Conservation (phyloP, 495 filamentous ascomycete genomes). For the Hyphodiscus hymeniophilus region DNA sequence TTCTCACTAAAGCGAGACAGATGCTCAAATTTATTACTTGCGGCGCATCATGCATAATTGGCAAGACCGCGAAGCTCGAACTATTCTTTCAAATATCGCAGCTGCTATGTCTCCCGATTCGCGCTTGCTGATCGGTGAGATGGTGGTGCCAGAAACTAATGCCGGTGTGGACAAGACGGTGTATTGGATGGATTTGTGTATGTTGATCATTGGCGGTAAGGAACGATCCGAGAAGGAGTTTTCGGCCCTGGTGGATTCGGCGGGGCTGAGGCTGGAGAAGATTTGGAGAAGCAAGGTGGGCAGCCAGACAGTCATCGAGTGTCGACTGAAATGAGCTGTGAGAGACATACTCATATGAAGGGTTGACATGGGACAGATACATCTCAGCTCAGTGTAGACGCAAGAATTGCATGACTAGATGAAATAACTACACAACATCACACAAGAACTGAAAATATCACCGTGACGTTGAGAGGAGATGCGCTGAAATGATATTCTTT, state of each 20-base stretch:
- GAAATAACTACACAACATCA: too few relatives aligned
- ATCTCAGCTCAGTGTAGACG: too few relatives aligned
- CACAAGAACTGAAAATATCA: too few relatives aligned
- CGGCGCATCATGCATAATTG: constrained; percentile 23
- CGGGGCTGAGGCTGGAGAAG: constrained; percentile 26
- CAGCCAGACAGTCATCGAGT: constrained; percentile 9
- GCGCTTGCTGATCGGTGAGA: constrained; percentile 25
- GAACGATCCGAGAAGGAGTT: constrained; percentile 30
- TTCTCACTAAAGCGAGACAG: constrained; percentile 2
- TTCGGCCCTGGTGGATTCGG: constrained; percentile 18
- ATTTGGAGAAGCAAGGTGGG: constrained; percentile 21
- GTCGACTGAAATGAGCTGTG: constrained; percentile 4
- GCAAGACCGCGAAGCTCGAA: constrained; percentile 13
- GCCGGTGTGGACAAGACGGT: constrained; percentile 21
- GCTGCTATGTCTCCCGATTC: constrained; percentile 21
- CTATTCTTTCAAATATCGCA: constrained; percentile 16
- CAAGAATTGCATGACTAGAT: too few relatives aligned
- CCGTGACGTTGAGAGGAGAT: too few relatives aligned
- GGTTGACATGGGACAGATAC: too few relatives aligned
- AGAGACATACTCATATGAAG: too few relatives aligned
- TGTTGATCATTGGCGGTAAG: constrained; percentile 32
- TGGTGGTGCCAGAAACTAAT: constrained; percentile 22
- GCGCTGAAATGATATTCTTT: too few relatives aligned
- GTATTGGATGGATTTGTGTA: constrained; percentile 29
- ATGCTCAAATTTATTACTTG: constrained; percentile 31